Evolutionary conservation across 345 rosid genomes (phyloP).

Genomic region (Gossypium anomalum): DNA sequence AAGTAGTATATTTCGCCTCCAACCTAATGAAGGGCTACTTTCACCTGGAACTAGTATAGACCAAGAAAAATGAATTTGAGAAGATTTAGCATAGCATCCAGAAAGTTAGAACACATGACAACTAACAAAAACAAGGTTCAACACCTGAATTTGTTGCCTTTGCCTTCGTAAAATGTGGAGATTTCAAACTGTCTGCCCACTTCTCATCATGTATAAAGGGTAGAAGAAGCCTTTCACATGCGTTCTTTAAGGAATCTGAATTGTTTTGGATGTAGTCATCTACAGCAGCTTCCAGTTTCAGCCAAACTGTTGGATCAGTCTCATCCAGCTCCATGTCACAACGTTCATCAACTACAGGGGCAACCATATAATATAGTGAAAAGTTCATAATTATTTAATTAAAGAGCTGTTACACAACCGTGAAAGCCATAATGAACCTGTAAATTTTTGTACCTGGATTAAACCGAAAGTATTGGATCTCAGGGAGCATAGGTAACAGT

Average conservation of each 20-base stretch:
- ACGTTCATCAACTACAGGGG: constrained; percentile 80
- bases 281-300: constrained; percentile 75
- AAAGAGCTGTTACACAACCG: neutral
- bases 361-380: constrained; percentile 14
- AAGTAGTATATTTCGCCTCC: constrained; percentile 91
- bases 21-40: constrained; percentile 71
- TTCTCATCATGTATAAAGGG: constrained; percentile 78
- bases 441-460: constrained; percentile 62
- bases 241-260: constrained; percentile 65
- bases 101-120: neutral
- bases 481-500: constrained; percentile 86
- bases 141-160: constrained; percentile 46
- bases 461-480: constrained; percentile 83
- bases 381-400: constrained; percentile 15
- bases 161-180: constrained; percentile 32
- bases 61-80: constrained; percentile 15
- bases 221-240: constrained; percentile 64
- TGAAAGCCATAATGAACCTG: constrained; percentile 4
- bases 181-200: constrained; percentile 48
- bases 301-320: constrained; percentile 97
- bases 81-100: constrained; percentile 22
- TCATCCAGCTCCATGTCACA: constrained; percentile 98
- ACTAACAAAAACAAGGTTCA: neutral
- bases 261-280: constrained; percentile 73
- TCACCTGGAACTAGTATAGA: constrained; percentile 37